phyloP scores from a whole-genome alignment of 768 basidiomycete species.

The Filobasidium wieringae region DNA sequence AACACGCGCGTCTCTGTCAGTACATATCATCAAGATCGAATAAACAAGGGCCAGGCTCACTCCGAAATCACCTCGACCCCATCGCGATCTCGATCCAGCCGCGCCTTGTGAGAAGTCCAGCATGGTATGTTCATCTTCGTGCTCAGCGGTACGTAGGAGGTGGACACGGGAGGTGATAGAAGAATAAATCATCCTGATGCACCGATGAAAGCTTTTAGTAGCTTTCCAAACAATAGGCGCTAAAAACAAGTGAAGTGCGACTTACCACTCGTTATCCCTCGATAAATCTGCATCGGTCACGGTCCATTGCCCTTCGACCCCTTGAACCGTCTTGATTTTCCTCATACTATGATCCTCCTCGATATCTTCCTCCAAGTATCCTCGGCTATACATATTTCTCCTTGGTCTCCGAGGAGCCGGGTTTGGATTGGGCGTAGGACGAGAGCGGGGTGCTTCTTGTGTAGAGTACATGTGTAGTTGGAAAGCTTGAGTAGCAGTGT shows the following conservation, averaged over 20 bases:
- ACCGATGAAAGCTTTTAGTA: no score
- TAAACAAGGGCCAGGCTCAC: slow-evolving; percentile 12
- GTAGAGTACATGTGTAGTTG: slow-evolving; percentile 64
- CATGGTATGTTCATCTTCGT: slow-evolving; percentile 31
- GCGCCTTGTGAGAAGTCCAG: slow-evolving; percentile 21
- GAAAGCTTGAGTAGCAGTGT: slow-evolving; percentile 79
- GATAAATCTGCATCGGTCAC: slow-evolving; percentile 90
- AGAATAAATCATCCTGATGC: slow-evolving; percentile 73
- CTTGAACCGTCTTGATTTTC: slow-evolving; percentile 52
- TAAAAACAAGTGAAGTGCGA: no score
- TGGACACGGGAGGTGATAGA: slow-evolving; percentile 49
- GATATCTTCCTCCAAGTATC: slow-evolving; percentile 26
- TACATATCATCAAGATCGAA: slow-evolving; percentile 35
- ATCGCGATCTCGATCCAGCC: background rate
- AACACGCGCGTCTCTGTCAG: slow-evolving; percentile 41
- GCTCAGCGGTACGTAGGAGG: slow-evolving; percentile 32
- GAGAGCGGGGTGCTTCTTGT: slow-evolving; percentile 39
- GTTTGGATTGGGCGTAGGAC: slow-evolving; percentile 38
- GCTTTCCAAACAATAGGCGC: no score
- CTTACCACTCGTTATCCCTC: slow-evolving; percentile 70
- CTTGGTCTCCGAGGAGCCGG: slow-evolving; percentile 2
- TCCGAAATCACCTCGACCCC: slow-evolving; percentile 32
- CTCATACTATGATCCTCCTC: slow-evolving; percentile 42
- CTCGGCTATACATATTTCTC: background rate
- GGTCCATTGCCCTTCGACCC: slow-evolving; percentile 71